Evolutionary conservation across 371 early-diverging fungal genomes (phyloP).

Genomic region (Nematocida sp.): DNA sequence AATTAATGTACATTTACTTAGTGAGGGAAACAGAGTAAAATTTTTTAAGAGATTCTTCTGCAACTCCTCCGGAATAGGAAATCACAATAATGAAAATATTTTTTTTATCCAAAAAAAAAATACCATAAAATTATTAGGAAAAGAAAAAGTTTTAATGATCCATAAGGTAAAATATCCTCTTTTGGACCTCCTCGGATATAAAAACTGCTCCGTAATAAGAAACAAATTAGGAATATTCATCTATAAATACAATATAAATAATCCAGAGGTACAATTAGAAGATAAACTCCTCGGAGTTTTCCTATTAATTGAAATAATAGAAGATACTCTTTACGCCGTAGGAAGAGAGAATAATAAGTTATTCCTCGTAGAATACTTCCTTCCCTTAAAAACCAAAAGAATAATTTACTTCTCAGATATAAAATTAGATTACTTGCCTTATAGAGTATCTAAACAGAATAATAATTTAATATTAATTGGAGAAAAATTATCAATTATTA

Average conservation of each 20-base stretch:
- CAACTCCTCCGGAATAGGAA: too few relatives aligned
- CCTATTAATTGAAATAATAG: too few relatives aligned
- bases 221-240: slow-evolving; percentile 9
- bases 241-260: slow-evolving; percentile 13
- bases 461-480: neutral
- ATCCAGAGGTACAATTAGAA: neutral
- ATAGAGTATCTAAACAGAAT: neutral
- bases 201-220: slow-evolving; percentile 7
- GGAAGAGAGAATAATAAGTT: too few relatives aligned
- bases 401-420: neutral
- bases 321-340: neutral
- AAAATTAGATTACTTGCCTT: neutral
- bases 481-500: too few relatives aligned
- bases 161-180: neutral
- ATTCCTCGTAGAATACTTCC: neutral
- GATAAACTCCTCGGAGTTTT: neutral
- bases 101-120: neutral
- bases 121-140: neutral
- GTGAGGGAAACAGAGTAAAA: neutral
- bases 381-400: neutral
- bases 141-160: neutral
- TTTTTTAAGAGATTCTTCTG: neutral
- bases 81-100: too few relatives aligned
- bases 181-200: neutral
- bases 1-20: neutral